Base-by-base conservation (phyloP, 2,329 filamentous ascomycete species). In the Rhinocladiella mackenziei region DNA sequence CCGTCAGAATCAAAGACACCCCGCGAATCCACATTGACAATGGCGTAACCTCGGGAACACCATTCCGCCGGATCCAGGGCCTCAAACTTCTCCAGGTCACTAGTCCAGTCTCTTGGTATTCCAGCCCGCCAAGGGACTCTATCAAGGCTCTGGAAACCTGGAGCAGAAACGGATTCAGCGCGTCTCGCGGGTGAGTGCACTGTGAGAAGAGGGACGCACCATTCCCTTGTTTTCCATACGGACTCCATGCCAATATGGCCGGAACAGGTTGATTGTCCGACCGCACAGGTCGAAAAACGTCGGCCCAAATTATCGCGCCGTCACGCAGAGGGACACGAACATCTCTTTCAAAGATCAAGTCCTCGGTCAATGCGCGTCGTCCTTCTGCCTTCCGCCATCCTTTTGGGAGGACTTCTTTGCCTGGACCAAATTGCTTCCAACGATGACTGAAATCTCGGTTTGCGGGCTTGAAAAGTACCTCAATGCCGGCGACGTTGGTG, bases 61-160 rank as follows among this genome's bases (percentile, higher is more conserved):
- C 60, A 64, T 23, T 62, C 60, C 3, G 60, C 60, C 0, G 60
- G 61, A 31, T 63, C 57, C 0, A 55, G 53, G 3, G 52, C 56
- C 40, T 60, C 59, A 20, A 59, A 60, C 20, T 51, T 51, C 20
- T 53, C 48, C 1, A 53, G 38, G 13, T 43, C 44, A 14, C 43
- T 48, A 1, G 52, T 48, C 34, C 28, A 18, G 28, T 40, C 33
- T 32, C 43, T 28, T 6, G 49, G 36, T 26, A 50, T 14, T n/a
- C 55, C 44, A 41, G 45, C 39, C 4, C 48, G 38, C 28, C 39
- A 48, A 23, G 36, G 43, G 28, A 49, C 36, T 5, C 17, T 26
- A 25, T 49, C 46, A 17, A 40, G 48, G 15, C 46, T 44, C 28
- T 49, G 46, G 20, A 44, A 44, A 7, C 30, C 39, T 50, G 29